Evolutionary conservation across 768 basidiomycete genomes (phyloP), one percentile per base, ranked within the genome.

Genomic region (Lyophyllum decastes): DNA sequence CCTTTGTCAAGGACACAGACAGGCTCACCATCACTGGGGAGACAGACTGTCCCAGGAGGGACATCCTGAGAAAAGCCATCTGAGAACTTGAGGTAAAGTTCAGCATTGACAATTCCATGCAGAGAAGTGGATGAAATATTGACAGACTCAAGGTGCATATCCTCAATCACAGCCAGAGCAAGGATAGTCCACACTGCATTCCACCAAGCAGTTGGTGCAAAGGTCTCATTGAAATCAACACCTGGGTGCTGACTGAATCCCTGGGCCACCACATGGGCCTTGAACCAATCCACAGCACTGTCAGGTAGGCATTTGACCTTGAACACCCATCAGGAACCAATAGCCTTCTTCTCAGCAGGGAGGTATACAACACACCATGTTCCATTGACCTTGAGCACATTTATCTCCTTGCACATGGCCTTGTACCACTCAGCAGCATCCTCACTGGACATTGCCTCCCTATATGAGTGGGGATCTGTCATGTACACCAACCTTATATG

Each of bases 181-280:
- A 73, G 62, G 19, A 69, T 52, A 24, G 55, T 21, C 10, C 61
- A 44, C 10, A 66, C 46, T 16, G 68, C 47, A 22, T 62, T 64
- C 51, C 48, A 60, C 25, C 61, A 49, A n/a, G 61, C 52, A 19
- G 68, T 69, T 2, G 72, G 68, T 19, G 78, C 68, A 66, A 71
- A 78, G 1, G 71, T 74, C 51, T 79, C 71, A 43, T 62, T 65
- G 62, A 67, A 80, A 56, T 80, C 77, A 54, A 70, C 60, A 2
- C 80, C 76, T 27, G 70, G 70, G n/a, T 61, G 64, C 59, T 81
- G 78, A 22, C 62, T 61, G 65, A 70, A 78, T 11, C 72, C 70
- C 59, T 78, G 68, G 1, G 80, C 78, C 27, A 79, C 78, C 12
- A 81, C 57, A 43, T 76, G 50, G 19, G 71, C 75, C 62, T 81